These are phyloP conservation scores for Tricholoma matsutake DNA, from an alignment of 768 basidiomycete species.

Conservation along the genomic window DNA sequence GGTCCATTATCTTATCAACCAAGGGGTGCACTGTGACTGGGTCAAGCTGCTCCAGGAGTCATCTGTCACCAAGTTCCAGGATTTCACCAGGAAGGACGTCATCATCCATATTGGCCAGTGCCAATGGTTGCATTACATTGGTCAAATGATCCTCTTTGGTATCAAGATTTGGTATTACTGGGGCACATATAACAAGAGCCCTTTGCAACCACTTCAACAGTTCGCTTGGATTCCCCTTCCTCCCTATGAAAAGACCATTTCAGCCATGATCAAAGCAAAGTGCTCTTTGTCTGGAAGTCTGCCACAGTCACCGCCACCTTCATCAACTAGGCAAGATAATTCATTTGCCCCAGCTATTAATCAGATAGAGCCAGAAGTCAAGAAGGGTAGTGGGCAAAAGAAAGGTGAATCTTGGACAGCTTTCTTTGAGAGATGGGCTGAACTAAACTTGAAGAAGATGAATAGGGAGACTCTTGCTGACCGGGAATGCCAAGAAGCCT, in stretches of 20 bases:
- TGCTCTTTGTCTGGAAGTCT: background rate
- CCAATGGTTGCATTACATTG: background rate
- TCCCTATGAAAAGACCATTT: background rate
- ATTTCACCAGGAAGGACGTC: background rate
- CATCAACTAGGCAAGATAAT: background rate
- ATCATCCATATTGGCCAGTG: background rate
- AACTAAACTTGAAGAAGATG: background rate
- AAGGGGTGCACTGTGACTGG: background rate
- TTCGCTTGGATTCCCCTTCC: background rate
- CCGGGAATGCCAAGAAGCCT: background rate
- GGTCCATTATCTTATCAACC: background rate
- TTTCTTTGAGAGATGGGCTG: background rate
- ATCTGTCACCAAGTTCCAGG: background rate
- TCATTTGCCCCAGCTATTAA: background rate
- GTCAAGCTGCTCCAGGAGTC: background rate
- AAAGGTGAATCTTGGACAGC: background rate
- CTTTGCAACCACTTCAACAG: background rate
- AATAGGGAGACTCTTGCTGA: background rate
- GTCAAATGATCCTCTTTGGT: background rate
- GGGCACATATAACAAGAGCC: background rate
- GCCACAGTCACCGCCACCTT: background rate
- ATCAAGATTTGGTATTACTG: constrained; percentile 1
- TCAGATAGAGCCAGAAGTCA: background rate
- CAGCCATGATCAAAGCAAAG: background rate
- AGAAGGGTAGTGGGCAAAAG: background rate